These are phyloP conservation scores for Neofusicoccum cordaticola DNA, from an alignment of 2,329 filamentous ascomycete species.

Conservation along the genomic window DNA sequence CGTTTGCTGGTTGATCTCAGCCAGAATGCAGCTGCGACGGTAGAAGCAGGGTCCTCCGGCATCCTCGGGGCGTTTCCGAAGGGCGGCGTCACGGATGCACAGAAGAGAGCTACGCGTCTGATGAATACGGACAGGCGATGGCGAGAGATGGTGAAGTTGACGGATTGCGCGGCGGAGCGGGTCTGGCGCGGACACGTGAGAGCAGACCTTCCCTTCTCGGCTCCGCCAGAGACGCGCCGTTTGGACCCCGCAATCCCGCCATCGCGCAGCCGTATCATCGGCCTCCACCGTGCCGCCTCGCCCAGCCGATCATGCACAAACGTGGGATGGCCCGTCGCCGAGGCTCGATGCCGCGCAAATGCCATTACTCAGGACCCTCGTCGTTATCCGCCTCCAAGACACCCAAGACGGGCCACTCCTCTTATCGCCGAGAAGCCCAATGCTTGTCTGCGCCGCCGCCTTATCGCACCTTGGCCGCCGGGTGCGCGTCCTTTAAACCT, in stretches of 20 bases:
- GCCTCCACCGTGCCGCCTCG: background rate
- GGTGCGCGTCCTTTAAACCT: background rate
- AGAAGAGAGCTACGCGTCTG: no score
- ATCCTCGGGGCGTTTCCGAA: no score
- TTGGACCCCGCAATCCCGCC: background rate
- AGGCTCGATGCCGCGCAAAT: background rate
- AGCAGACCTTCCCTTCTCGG: background rate
- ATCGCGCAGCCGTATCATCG: background rate
- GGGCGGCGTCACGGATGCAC: no score
- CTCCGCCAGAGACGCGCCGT: background rate
- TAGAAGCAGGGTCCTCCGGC: no score
- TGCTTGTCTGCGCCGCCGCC: background rate
- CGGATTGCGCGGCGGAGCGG: background rate
- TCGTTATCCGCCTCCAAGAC: background rate
- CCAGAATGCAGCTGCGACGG: no score
- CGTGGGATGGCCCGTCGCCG: background rate
- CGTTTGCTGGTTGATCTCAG: no score
- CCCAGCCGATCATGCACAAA: background rate
- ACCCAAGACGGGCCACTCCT: background rate
- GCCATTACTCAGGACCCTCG: background rate
- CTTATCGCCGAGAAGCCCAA: constrained; percentile 7
- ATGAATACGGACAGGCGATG: no score
- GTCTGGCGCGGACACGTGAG: background rate
- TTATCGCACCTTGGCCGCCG: background rate
- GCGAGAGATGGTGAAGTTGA: no score